Evolutionary conservation across 1,139 yeast species (phyloP).

Genomic region (Saccharomycopsis phalli): DNA sequence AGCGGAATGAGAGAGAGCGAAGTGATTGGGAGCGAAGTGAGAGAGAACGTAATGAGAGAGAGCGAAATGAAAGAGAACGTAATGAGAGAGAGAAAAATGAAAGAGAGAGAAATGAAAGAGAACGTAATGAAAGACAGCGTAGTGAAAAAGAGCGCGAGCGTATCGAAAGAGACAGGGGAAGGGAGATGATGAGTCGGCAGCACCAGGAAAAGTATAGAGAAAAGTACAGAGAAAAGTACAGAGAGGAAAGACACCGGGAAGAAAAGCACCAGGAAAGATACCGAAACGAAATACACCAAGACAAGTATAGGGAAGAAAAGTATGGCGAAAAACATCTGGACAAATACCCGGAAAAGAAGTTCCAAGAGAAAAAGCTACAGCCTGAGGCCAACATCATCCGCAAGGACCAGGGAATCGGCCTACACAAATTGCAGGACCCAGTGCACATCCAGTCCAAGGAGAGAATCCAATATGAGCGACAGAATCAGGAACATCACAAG

Average conservation of each 20-base stretch:
- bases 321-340: not conserved
- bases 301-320: conserved; percentile 1
- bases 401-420: conserved; percentile 2
- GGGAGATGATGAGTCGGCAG: too few species aligned
- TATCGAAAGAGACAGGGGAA: not conserved
- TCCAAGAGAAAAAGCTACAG: conserved; percentile 1
- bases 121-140: not conserved
- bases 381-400: not conserved
- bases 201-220: too few species aligned
- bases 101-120: not conserved
- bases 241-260: too few species aligned
- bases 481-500: not conserved
- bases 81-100: not conserved
- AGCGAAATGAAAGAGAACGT: not conserved
- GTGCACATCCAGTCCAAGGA: conserved; percentile 6
- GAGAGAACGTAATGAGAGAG: conserved; percentile 9
- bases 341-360: too few species aligned
- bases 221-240: too few species aligned
- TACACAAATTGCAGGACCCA: conserved; percentile 4
- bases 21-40: conserved; percentile 6
- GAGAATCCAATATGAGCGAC: conserved; percentile 2
- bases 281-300: conserved; percentile 2
- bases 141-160: too few species aligned
- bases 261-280: too few species aligned
- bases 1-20: not conserved